Evolutionary conservation across 768 basidiomycete genomes (phyloP).

Genomic region (Wakefieldia striispora): DNA sequence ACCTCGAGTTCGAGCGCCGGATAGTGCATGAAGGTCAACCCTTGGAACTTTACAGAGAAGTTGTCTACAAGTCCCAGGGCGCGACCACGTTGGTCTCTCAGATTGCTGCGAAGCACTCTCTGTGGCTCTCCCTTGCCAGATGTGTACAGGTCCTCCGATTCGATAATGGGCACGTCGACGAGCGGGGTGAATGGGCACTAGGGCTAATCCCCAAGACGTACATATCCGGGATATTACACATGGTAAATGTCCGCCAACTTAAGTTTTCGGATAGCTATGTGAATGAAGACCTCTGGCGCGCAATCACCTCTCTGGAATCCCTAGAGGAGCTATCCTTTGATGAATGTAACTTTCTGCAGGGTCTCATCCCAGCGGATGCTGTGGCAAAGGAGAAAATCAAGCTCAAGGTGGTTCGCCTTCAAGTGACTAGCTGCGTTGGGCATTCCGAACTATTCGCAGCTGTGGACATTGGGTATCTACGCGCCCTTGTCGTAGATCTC

Average conservation of each 20-base stretch:
- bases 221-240: constrained; percentile 9
- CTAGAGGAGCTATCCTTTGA: constrained; percentile 23
- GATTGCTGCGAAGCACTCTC: constrained; percentile 24
- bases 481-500: too few species aligned
- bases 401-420: too few species aligned
- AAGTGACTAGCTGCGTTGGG: too few species aligned
- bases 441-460: too few species aligned
- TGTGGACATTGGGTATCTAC: too few species aligned
- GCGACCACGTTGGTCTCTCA: constrained; percentile 23
- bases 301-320: constrained; percentile 3
- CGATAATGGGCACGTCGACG: not conserved
- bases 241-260: constrained; percentile 19
- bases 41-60: not conserved
- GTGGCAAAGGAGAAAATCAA: too few species aligned
- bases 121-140: constrained; percentile 29
- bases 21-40: too few species aligned
- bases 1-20: constrained; percentile 16
- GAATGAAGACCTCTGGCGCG: constrained; percentile 11
- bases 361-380: too few species aligned
- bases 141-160: constrained; percentile 29
- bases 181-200: not conserved
- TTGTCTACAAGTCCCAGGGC: not conserved
- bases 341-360: too few species aligned
- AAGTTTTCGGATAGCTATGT: constrained; percentile 7
- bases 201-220: not conserved